Conservation (phyloP, 768 basidiomycete genomes). For the Lenzites betulinus region DNA sequence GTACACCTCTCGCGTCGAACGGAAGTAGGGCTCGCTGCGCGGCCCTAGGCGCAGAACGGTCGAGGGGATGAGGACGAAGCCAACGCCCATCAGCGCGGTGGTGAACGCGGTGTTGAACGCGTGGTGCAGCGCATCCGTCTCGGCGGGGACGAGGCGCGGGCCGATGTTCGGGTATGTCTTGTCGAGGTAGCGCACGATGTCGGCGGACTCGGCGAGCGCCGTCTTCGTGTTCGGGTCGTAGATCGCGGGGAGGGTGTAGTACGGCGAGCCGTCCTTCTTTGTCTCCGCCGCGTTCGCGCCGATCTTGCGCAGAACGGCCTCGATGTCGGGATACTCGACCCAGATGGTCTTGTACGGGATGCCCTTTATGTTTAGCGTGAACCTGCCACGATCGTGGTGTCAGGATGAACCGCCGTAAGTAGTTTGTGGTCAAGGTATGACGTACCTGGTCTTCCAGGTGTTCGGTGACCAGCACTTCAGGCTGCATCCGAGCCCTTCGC, state of each 20-base stretch:
- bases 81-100: slow-evolving; percentile 25
- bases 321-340: slow-evolving; percentile 56
- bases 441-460: slow-evolving; percentile 23
- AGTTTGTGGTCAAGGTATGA: background rate
- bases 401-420: background rate
- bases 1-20: slow-evolving; percentile 34
- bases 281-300: slow-evolving; percentile 39
- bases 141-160: slow-evolving; percentile 41
- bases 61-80: slow-evolving; percentile 19
- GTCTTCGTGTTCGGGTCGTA: slow-evolving; percentile 46
- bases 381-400: slow-evolving; percentile 1
- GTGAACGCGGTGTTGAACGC: slow-evolving; percentile 36
- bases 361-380: slow-evolving; percentile 42
- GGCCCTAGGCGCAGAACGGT: slow-evolving; percentile 3
- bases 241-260: slow-evolving; percentile 54
- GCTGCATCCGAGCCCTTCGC: background rate
- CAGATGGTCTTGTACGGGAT: slow-evolving; percentile 49
- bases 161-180: slow-evolving; percentile 45
- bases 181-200: slow-evolving; percentile 55
- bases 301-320: slow-evolving; percentile 34
- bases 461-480: slow-evolving; percentile 23
- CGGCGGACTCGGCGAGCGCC: slow-evolving; percentile 44
- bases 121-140: slow-evolving; percentile 42
- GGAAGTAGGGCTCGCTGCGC: slow-evolving; percentile 33
- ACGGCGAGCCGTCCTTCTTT: slow-evolving; percentile 35